Conservation (phyloP, 2,329 filamentous ascomycete species). For the Neurospora crassa region DNA sequence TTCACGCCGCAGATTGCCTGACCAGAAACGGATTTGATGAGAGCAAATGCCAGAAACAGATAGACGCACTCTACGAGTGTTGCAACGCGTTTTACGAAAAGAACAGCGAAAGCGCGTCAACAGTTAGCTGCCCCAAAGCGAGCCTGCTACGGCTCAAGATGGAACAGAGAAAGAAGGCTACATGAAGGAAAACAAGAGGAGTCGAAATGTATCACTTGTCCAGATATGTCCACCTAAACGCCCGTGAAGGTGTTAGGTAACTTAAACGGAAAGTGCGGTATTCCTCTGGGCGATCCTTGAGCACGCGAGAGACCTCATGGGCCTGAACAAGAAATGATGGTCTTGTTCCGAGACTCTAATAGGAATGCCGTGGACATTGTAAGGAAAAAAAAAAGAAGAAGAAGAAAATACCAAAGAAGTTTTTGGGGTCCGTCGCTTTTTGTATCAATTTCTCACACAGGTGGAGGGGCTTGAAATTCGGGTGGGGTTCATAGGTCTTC, state of each 20-base stretch:
- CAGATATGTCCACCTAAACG: constrained; percentile 26
- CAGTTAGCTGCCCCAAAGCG: constrained; percentile 78
- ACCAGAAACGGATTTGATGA: constrained; percentile 79
- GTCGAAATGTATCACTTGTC: constrained; percentile 18
- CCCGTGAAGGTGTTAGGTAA: constrained; percentile 46
- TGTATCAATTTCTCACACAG: background rate
- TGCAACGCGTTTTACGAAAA: constrained; percentile 80
- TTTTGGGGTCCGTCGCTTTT: constrained; percentile 4
- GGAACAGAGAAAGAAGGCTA: constrained; percentile 50
- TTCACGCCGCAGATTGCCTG: constrained; percentile 57
- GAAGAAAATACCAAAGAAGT: constrained; percentile 17
- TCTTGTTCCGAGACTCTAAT: constrained; percentile 99
- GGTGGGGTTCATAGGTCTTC: constrained; percentile 6
- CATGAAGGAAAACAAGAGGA: constrained; percentile 9
- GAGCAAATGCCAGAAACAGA: constrained; percentile 64
- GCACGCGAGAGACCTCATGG: constrained; percentile 81
- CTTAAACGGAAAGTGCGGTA: constrained; percentile 60
- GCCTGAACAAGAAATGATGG: constrained; percentile 88
- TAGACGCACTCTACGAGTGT: constrained; percentile 87
- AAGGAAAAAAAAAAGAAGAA: constrained; percentile 39
- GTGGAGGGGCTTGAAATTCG: background rate
- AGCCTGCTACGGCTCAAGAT: constrained; percentile 74
- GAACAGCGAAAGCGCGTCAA: constrained; percentile 66
- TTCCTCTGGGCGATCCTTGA: constrained; percentile 93
- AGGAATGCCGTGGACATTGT: constrained; percentile 81